Conservation (phyloP, 352 stramenopile species). For the Phytophthora palmivora region DNA sequence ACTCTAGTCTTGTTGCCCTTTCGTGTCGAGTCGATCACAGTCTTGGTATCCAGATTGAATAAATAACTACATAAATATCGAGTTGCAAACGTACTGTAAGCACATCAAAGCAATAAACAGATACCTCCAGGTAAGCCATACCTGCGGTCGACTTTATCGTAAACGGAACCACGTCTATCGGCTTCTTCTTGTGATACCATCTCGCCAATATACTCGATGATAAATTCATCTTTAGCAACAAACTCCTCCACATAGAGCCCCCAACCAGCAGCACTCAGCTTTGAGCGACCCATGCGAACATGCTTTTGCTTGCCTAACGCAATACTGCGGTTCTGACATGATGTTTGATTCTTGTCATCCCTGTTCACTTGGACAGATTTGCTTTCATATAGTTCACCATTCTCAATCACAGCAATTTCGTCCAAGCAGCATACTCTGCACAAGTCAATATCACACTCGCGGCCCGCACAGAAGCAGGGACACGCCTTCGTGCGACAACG, state of each 20-base stretch:
- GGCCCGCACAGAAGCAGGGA: constrained; percentile 88
- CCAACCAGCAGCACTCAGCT: constrained; percentile 85
- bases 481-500: constrained; percentile 89
- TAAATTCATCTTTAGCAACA: constrained; percentile 93
- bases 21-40: constrained; percentile 92
- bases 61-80: constrained; percentile 74
- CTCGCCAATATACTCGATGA: constrained; percentile 96
- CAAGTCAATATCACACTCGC: constrained; percentile 95
- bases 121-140: constrained; percentile 12
- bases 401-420: constrained; percentile 40
- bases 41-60: constrained; percentile 94
- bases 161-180: constrained; percentile 87
- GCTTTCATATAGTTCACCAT: constrained; percentile 22
- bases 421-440: constrained; percentile 84
- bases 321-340: constrained; percentile 78
- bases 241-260: constrained; percentile 91
- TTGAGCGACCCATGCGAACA: constrained; percentile 84
- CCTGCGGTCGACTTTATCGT: constrained; percentile 90
- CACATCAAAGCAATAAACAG: background rate
- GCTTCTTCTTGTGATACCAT: constrained; percentile 92
- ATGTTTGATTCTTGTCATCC: constrained; percentile 37
- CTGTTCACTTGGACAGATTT: constrained; percentile 19
- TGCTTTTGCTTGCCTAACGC: constrained; percentile 59
- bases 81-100: constrained; percentile 7
- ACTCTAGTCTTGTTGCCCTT: constrained; percentile 96